Conservation (phyloP, 2,329 filamentous ascomycete species). For the Rutstroemia sp. region DNA sequence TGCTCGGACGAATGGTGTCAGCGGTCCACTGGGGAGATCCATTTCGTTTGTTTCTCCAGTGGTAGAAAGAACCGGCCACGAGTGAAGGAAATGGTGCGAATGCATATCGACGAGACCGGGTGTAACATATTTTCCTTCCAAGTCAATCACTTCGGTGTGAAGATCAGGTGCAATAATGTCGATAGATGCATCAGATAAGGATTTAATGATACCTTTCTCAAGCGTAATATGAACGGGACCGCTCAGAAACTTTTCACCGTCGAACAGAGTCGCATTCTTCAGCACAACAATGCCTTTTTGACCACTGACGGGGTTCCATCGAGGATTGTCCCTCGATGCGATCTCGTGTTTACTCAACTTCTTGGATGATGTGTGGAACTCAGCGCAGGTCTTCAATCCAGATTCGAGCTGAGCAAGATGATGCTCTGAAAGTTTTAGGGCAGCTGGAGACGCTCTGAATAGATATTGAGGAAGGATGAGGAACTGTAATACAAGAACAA, state of each 20-base stretch:
- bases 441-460: slow-evolving; percentile 13
- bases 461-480: slow-evolving; percentile 22
- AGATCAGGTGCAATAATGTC: slow-evolving; percentile 8
- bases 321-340: slow-evolving; percentile 30
- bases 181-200: slow-evolving; percentile 22
- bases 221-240: slow-evolving; percentile 33
- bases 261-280: slow-evolving; percentile 37
- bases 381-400: slow-evolving; percentile 24
- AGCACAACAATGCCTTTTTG: slow-evolving; percentile 33
- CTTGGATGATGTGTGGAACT: slow-evolving; percentile 18
- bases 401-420: slow-evolving; percentile 19
- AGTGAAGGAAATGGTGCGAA: slow-evolving; percentile 33
- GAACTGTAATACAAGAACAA: slow-evolving; percentile 20
- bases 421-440: slow-evolving; percentile 16
- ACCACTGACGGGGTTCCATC: slow-evolving; percentile 34
- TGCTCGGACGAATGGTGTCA: slow-evolving; percentile 34
- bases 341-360: slow-evolving; percentile 5
- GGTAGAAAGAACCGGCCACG: slow-evolving; percentile 31
- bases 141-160: slow-evolving; percentile 24
- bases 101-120: slow-evolving; percentile 41
- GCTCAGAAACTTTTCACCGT: slow-evolving; percentile 32
- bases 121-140: slow-evolving; percentile 35
- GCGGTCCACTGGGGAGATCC: slow-evolving; percentile 26
- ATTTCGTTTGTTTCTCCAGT: slow-evolving; percentile 34
- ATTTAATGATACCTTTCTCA: slow-evolving; percentile 32